phyloP scores from a whole-genome alignment of 108 stramenopile genomes.

The Conticribra guillardii region DNA sequence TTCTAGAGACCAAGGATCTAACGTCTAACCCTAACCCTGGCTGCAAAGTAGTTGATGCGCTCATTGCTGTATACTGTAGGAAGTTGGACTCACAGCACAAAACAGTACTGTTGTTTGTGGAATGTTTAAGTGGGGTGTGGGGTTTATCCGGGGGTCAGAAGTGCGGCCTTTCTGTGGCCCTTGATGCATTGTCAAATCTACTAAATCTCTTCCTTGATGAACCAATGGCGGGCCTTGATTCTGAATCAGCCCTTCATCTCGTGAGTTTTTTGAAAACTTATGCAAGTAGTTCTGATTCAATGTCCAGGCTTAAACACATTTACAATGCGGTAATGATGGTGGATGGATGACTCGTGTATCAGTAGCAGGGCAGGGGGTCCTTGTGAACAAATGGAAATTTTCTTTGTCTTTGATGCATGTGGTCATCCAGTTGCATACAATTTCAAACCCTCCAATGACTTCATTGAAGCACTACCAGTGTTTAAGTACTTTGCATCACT shows the following conservation, averaged over 20 bases:
- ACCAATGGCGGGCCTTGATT: slow-evolving; percentile 42
- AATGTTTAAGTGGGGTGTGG: slow-evolving; percentile 69
- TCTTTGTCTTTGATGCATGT: slow-evolving; percentile 47
- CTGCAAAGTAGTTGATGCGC: slow-evolving; percentile 12
- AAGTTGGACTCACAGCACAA: slow-evolving; percentile 61
- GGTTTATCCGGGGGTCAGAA: slow-evolving; percentile 88
- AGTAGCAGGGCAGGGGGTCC: no score
- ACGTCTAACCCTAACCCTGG: background rate
- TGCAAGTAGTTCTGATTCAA: slow-evolving; percentile 30
- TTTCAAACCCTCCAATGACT: slow-evolving; percentile 64
- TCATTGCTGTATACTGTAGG: slow-evolving; percentile 44
- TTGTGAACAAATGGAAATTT: slow-evolving; percentile 48
- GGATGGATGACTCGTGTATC: slow-evolving; percentile 63
- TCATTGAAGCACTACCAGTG: slow-evolving; percentile 35
- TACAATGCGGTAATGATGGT: slow-evolving; percentile 60
- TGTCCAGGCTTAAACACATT: slow-evolving; percentile 39
- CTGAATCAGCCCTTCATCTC: slow-evolving; percentile 56
- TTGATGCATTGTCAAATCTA: slow-evolving; percentile 62
- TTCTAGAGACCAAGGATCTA: background rate
- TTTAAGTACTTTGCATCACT: no score
- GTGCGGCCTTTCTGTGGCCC: slow-evolving; percentile 73
- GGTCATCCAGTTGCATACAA: slow-evolving; percentile 55
- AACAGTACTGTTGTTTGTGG: slow-evolving; percentile 67
- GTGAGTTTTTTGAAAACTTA: slow-evolving; percentile 59
- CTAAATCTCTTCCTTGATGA: slow-evolving; percentile 57